Evolutionary conservation across 1,139 yeast species (phyloP), one percentile per base, ranked within the genome.

Genomic region (Pneumocystis murina): DNA sequence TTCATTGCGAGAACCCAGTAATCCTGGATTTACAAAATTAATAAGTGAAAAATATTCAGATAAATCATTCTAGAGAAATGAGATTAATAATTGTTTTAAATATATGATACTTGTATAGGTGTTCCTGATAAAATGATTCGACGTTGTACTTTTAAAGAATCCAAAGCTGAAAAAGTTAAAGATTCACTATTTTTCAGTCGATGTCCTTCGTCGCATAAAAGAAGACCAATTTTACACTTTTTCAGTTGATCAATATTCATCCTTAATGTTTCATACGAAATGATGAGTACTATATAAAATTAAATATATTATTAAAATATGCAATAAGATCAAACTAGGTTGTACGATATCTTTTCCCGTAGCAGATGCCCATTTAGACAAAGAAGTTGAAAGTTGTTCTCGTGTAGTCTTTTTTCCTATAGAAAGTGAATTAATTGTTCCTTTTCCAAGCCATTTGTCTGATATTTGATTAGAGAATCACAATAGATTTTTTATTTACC

Each of bases 131-230:
- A 76, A 68, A 92, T 92, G 10, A 92, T 97, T 68, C 99, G 80
- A 71, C 98, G 78, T 62, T 85, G 84, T 72, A 96, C 92, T 63
- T 85, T 83, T 63, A 92, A 79, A 16, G 92, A 83, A 72, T 89
- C 86, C 62, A 92, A 78, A 0, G 97, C 90, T 0, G 91, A 88
- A 70, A 91, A 92, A 0, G 98, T 94, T 65, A 87, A 80, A 0
- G 97, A 90, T 54, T 92, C 98, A 35, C 96, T 96, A 73, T 94
- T 92, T 71, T 92, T 92, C 70, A 92, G 79, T 66, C 98, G 79
- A 74, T 92, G 99, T 8, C 98, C 99, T 75, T 92, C 99, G 72
- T 92, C 99, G 4, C 97, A 96, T 59, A 92, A 76, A 77, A 92
- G 78, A 59, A 92, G 77, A 0, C 99, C 99, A 40, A 92, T 86